phyloP scores from a whole-genome alignment of 768 basidiomycete species.

The Tulasnella sp. region DNA sequence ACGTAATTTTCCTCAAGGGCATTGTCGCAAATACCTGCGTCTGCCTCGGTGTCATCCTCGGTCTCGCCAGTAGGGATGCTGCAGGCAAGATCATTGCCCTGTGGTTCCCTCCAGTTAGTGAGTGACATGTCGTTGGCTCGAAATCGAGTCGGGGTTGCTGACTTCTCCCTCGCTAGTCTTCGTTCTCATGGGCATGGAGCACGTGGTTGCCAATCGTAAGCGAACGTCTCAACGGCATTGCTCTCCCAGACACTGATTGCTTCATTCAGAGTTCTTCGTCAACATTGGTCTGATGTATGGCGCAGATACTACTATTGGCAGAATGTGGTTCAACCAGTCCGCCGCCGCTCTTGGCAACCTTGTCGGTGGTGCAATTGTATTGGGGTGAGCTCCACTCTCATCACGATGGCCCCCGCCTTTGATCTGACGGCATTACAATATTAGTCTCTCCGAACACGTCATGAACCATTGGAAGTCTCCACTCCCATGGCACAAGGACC shows the following conservation, averaged over 20 bases:
- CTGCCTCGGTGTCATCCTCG: slow-evolving; percentile 24
- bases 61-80: slow-evolving; percentile 22
- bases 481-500: slow-evolving; percentile 7
- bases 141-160: background rate
- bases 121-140: background rate
- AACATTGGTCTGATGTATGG: slow-evolving; percentile 24
- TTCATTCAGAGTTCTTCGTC: slow-evolving; percentile 22
- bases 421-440: background rate
- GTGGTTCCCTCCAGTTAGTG: slow-evolving; percentile 24
- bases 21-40: slow-evolving; percentile 24
- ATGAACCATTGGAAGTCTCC: slow-evolving; percentile 18
- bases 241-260: background rate
- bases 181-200: slow-evolving; percentile 19
- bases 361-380: slow-evolving; percentile 23
- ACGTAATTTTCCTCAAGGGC: slow-evolving; percentile 22
- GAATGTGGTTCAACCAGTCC: slow-evolving; percentile 24
- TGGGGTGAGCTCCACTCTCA: slow-evolving; percentile 7
- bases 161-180: background rate
- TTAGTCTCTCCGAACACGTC: slow-evolving; percentile 7
- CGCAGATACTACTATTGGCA: slow-evolving; percentile 21
- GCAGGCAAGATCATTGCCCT: slow-evolving; percentile 24
- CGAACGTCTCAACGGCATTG: background rate
- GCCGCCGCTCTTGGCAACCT: slow-evolving; percentile 23
- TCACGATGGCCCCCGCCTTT: background rate
- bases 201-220: slow-evolving; percentile 24